phyloP scores from a whole-genome alignment of 2,329 filamentous ascomycete species.

The Penicillium corylophilum region DNA sequence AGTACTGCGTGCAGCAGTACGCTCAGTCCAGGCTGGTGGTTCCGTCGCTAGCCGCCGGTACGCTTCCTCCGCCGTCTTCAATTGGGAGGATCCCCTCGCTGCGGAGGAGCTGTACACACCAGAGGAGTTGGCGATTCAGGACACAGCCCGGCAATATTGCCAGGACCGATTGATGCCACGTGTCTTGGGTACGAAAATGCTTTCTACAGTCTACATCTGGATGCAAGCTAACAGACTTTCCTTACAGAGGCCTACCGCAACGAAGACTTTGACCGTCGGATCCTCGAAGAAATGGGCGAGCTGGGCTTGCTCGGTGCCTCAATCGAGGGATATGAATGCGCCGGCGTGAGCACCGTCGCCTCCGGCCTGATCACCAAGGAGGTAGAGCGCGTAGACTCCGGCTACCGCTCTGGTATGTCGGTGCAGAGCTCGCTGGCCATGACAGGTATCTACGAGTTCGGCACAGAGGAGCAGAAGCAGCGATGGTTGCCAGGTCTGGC shows the following conservation, averaged over 20 bases:
- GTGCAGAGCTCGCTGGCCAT: slow-evolving; percentile 92
- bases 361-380: slow-evolving; percentile 87
- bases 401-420: slow-evolving; percentile 89
- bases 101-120: slow-evolving; percentile 76
- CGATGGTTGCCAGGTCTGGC: slow-evolving; percentile 78
- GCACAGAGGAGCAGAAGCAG: slow-evolving; percentile 82
- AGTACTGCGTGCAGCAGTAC: slow-evolving; percentile 32
- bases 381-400: slow-evolving; percentile 86
- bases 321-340: slow-evolving; percentile 84
- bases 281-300: slow-evolving; percentile 88
- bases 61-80: slow-evolving; percentile 57
- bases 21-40: slow-evolving; percentile 27
- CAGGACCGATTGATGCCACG: slow-evolving; percentile 84
- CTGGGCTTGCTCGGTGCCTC: slow-evolving; percentile 83
- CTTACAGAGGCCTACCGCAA: slow-evolving; percentile 75
- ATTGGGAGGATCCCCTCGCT: slow-evolving; percentile 88
- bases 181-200: slow-evolving; percentile 68
- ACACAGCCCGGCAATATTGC: slow-evolving; percentile 90
- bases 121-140: slow-evolving; percentile 84
- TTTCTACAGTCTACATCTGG: not conserved
- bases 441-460: slow-evolving; percentile 87
- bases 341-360: slow-evolving; percentile 81
- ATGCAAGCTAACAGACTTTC: not conserved
- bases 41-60: slow-evolving; percentile 19
- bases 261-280: slow-evolving; percentile 81